A percentile compares a stretch with the other conserved stretches of the same genome.
These are phyloP conservation scores for Euphorbia schlechtendalii DNA, from an alignment of 441 rosid genomes.

Conservation along the genomic window DNA sequence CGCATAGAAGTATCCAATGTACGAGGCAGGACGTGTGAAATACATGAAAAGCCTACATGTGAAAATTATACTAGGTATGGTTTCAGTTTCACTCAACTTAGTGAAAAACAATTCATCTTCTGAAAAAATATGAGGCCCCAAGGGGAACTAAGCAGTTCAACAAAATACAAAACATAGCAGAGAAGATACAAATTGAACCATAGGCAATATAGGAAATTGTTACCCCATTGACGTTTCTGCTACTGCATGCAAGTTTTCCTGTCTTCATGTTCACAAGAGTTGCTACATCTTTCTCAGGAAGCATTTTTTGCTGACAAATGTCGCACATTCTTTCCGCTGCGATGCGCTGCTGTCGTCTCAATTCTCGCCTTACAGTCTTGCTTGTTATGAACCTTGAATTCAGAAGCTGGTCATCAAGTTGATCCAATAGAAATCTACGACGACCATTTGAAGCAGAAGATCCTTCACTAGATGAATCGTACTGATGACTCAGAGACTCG, in stretches of 20 bases:
- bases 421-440: slow-evolving; percentile 41
- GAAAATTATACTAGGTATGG: neutral
- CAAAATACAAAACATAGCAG: slow-evolving; percentile 1
- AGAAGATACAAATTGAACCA: slow-evolving; percentile 15
- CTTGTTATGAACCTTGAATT: slow-evolving; percentile 45
- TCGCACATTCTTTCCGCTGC: slow-evolving; percentile 87
- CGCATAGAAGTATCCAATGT: slow-evolving; percentile 86
- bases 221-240: slow-evolving; percentile 78
- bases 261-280: slow-evolving; percentile 69
- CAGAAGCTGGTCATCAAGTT: slow-evolving; percentile 51
- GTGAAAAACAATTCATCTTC: neutral
- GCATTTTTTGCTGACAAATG: slow-evolving; percentile 88
- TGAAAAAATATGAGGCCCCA: neutral
- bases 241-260: slow-evolving; percentile 69
- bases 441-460: slow-evolving; percentile 41
- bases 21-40: slow-evolving; percentile 87
- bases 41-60: slow-evolving; percentile 73
- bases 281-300: slow-evolving; percentile 81
- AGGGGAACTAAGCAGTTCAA: neutral
- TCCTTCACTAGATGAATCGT: slow-evolving; percentile 64
- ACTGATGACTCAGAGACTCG: slow-evolving; percentile 50
- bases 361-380: slow-evolving; percentile 58
- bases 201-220: slow-evolving; percentile 14
- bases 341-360: slow-evolving; percentile 69
- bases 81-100: neutral